Percentiles rank a stretch among this genome's conserved stretches.
These are phyloP conservation scores for Iris pallida DNA, from an alignment of 116 monocot genomes.

Conservation along the genomic window DNA sequence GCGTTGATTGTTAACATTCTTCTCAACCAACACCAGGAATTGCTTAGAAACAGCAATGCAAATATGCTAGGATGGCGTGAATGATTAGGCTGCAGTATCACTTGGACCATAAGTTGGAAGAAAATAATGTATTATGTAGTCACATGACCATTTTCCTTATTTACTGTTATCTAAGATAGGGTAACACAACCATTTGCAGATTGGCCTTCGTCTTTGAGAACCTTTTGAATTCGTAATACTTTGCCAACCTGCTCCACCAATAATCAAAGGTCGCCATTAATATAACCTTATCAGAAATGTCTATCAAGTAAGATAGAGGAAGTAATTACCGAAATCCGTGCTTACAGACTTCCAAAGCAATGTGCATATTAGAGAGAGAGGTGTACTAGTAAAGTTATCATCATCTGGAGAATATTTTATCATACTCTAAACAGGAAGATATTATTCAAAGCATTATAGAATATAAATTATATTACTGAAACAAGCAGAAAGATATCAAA, in stretches of 20 bases:
- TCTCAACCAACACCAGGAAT: slow-evolving; percentile 57
- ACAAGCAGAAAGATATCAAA: too few relatives aligned
- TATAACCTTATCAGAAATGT: too few relatives aligned
- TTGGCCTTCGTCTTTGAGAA: slow-evolving; percentile 16
- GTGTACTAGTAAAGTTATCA: too few relatives aligned
- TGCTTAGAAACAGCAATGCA: slow-evolving; percentile 42
- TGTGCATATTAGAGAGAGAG: too few relatives aligned
- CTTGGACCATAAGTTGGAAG: background rate
- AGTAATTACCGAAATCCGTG: too few relatives aligned
- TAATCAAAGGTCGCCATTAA: background rate
- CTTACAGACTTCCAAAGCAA: too few relatives aligned
- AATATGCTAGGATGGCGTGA: slow-evolving; percentile 25
- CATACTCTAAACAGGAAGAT: too few relatives aligned
- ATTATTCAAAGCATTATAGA: too few relatives aligned
- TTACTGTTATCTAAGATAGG: slow-evolving; percentile 13
- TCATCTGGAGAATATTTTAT: too few relatives aligned
- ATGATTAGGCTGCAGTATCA: background rate
- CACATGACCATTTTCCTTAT: background rate
- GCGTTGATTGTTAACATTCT: slow-evolving; percentile 33
- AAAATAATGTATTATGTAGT: slow-evolving; percentile 1
- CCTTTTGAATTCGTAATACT: slow-evolving; percentile 72
- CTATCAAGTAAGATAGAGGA: too few relatives aligned
- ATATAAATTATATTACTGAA: too few relatives aligned
- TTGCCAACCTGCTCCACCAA: slow-evolving; percentile 55
- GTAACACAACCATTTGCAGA: slow-evolving; percentile 7